A percentile compares a stretch with the other conserved stretches of the same genome.
phyloP scores from a whole-genome alignment of 176 grass and related monocot genomes.

The Hyparrhenia diplandra region DNA sequence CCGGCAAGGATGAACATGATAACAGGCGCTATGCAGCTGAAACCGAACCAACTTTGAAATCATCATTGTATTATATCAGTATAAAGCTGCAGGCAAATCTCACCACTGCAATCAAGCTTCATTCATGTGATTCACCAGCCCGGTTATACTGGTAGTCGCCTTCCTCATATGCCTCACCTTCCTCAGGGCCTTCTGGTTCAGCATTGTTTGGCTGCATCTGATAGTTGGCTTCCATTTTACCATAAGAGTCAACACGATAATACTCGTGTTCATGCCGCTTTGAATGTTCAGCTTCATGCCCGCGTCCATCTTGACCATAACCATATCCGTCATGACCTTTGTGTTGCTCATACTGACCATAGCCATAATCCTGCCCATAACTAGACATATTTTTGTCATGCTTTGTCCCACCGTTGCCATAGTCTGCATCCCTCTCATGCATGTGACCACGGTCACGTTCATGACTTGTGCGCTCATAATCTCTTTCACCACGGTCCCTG shows the following conservation, averaged over 20 bases:
- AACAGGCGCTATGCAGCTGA: constrained; percentile 6
- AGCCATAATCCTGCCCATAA: constrained; percentile 44
- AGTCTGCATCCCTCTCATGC: constrained; percentile 49
- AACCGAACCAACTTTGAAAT: background rate
- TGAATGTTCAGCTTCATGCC: constrained; percentile 40
- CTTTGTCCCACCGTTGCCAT: constrained; percentile 46
- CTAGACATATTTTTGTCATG: constrained; percentile 53
- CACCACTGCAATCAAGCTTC: constrained; percentile 16
- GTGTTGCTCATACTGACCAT: constrained; percentile 48
- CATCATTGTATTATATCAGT: background rate
- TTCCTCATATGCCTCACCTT: constrained; percentile 85
- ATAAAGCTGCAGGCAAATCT: background rate
- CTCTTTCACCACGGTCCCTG: constrained; percentile 61
- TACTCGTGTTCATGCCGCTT: constrained; percentile 42
- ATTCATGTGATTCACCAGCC: constrained; percentile 33
- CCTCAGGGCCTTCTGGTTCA: constrained; percentile 72
- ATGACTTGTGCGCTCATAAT: constrained; percentile 58
- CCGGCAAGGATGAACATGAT: background rate
- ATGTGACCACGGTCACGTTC: constrained; percentile 46
- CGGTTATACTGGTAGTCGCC: constrained; percentile 68
- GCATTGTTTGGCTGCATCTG: constrained; percentile 28
- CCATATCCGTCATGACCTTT: constrained; percentile 39
- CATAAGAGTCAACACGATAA: no score
- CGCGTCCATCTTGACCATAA: constrained; percentile 41
- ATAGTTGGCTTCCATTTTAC: constrained; percentile 25